phyloP scores from a whole-genome alignment of 164 flowering plant genomes.

The Magnolia changhungtana region DNA sequence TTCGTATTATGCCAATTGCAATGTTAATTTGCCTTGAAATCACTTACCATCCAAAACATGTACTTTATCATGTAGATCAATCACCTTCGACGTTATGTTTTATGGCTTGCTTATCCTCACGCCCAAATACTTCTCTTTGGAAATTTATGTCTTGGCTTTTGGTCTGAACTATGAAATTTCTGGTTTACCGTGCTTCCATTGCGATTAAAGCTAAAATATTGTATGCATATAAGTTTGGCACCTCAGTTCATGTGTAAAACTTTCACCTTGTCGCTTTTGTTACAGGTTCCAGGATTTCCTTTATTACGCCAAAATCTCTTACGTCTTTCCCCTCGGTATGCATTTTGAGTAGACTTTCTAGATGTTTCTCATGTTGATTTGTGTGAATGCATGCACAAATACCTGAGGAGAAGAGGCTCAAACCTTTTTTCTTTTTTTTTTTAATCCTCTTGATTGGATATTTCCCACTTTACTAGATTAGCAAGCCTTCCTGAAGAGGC shows the following conservation, averaged over 20 bases:
- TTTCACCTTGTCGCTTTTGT: slow-evolving; percentile 8
- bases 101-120: not conserved
- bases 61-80: not conserved
- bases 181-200: not conserved
- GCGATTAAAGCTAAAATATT: not conserved
- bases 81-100: not conserved
- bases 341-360: not conserved
- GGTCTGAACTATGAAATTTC: not conserved
- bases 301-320: slow-evolving; percentile 64
- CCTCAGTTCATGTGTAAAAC: not conserved
- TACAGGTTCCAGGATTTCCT: slow-evolving; percentile 76
- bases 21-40: no score
- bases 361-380: not conserved
- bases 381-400: not conserved
- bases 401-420: not conserved
- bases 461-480: slow-evolving; percentile 39
- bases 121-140: not conserved
- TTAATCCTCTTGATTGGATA: slow-evolving; percentile 1
- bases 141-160: not conserved
- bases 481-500: slow-evolving; percentile 71
- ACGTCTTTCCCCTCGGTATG: slow-evolving; percentile 72
- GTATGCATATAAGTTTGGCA: not conserved
- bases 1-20: no score
- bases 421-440: not conserved
- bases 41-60: not conserved